These are phyloP conservation scores for Phytopythium oedochilum DNA, from an alignment of 352 stramenopile species.

Conservation along the genomic window DNA sequence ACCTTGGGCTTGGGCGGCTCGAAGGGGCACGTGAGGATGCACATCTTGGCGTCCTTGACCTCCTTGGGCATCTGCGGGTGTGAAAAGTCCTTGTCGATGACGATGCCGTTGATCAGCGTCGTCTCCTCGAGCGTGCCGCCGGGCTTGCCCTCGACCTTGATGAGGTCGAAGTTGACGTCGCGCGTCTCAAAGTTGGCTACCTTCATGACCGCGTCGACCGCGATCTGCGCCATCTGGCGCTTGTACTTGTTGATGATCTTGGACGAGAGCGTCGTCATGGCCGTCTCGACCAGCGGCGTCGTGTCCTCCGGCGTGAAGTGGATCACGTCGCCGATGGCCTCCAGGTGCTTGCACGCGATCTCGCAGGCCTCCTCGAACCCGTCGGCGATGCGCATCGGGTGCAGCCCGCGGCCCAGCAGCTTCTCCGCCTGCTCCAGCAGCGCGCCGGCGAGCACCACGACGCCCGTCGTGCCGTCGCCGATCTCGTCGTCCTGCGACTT, in stretches of 20 bases:
- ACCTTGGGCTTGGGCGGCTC: slow-evolving; percentile 98
- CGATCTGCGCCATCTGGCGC: slow-evolving; percentile 98
- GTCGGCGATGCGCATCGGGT: slow-evolving; percentile 98
- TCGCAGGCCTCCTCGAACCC: slow-evolving; percentile 98
- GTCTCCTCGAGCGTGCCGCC: slow-evolving; percentile 97
- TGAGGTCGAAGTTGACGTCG: slow-evolving; percentile 99
- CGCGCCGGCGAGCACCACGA: slow-evolving; percentile 97
- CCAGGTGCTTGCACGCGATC: slow-evolving; percentile 95
- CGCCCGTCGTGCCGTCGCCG: slow-evolving; percentile 99
- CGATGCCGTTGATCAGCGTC: slow-evolving; percentile 97
- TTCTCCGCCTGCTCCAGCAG: slow-evolving; percentile 97
- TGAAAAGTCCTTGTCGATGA: slow-evolving; percentile 99
- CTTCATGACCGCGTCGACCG: slow-evolving; percentile 96
- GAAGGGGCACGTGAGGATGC: slow-evolving; percentile 99
- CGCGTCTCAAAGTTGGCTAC: slow-evolving; percentile 98
- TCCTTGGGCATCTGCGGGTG: slow-evolving; percentile 99
- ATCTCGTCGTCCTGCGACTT: slow-evolving; percentile 99
- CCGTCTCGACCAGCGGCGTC: slow-evolving; percentile 94
- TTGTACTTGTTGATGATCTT: slow-evolving; percentile 99
- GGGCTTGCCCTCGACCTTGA: slow-evolving; percentile 99
- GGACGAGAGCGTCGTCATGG: slow-evolving; percentile 97
- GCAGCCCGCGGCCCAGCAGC: slow-evolving; percentile 95
- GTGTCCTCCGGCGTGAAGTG: slow-evolving; percentile 95
- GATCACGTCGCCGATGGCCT: slow-evolving; percentile 94
- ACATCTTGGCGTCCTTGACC: slow-evolving; percentile 97